Base-by-base conservation (phyloP, 2,329 filamentous ascomycete species). In the Tolypocladium ophioglossoides region DNA sequence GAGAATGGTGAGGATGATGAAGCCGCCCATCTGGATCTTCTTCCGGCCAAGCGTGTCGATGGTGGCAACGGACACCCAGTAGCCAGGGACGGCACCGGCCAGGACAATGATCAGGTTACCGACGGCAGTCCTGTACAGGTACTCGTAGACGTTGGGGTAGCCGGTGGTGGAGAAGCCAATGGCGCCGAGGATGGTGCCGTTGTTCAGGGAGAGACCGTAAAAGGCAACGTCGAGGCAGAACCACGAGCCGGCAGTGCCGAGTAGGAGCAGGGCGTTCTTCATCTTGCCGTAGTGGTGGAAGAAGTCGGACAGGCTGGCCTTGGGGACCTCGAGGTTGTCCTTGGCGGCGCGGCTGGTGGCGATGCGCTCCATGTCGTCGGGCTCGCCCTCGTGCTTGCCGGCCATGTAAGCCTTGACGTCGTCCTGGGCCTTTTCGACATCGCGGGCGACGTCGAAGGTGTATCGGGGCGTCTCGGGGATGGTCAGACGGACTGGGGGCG, bases 381-480 rank as follows among this genome's bases (percentile, higher is more conserved):
- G 78, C 10, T 78, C 64, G 41, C 84, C 85, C 62, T 86, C 80
- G 9, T 61, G 67, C 67, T 81, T 78, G 56, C 87, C 86, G 35
- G 73, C 74, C 53, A 89, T 80, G 70, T 92, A 94, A n/a, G 85
- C 84, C 65, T 84, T 80, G 60, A 86, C 80, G 59, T 94, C 89
- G 49, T 81, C 82, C 52, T 83, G 78, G 44, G 82, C 89, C 73
- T 89, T 85, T 62, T 88, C 80, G 40, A 89, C 78, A 63, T 94
- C 87, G 46, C 82, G 83, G 51, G 83, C 79, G 24, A 94, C 81
- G 65, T 94, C 89, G 62, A 94, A 92, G 32, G 89, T 94, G 73
- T 94, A 95, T 32, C 89, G 86, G 52, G 89, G 89, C 37, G 89
- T 92, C 72, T 95, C 89, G 27, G 89, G 89, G 60, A 95, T 92